These are phyloP conservation scores for Lophium mytilinum DNA, from an alignment of 495 filamentous ascomycete species.

Conservation along the genomic window DNA sequence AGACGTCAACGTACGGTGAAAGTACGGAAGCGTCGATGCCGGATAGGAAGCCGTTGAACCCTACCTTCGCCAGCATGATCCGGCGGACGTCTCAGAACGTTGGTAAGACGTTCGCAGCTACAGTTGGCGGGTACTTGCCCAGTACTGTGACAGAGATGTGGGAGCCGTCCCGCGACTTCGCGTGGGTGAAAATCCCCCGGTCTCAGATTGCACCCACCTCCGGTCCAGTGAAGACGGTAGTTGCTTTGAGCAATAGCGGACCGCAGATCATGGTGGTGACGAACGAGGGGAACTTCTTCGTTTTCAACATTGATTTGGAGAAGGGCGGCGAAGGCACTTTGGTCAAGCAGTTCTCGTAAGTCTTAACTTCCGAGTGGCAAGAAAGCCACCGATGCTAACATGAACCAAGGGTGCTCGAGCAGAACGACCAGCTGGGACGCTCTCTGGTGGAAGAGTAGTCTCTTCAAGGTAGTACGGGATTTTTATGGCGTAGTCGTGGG, in stretches of 20 bases:
- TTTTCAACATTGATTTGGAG: conserved; percentile 91
- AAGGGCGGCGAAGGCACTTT: conserved; percentile 90
- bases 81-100: conserved; percentile 95
- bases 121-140: conserved; percentile 84
- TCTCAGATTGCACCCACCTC: conserved; percentile 34
- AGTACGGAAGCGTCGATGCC: conserved; percentile 12
- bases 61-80: conserved; percentile 76
- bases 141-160: conserved; percentile 92
- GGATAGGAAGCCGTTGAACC: conserved; percentile 28
- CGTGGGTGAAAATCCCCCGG: conserved; percentile 89
- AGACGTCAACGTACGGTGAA: conserved; percentile 18
- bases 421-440: conserved; percentile 22
- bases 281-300: conserved; percentile 87
- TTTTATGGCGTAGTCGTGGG: background rate
- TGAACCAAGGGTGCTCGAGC: conserved; percentile 21
- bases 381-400: background rate
- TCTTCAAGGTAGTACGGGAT: background rate
- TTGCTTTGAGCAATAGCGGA: conserved; percentile 86
- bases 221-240: conserved; percentile 62
- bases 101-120: conserved; percentile 79
- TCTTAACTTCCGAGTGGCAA: background rate
- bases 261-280: conserved; percentile 98
- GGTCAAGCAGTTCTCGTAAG: conserved; percentile 68
- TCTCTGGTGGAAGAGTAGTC: background rate
- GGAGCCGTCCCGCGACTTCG: conserved; percentile 93